Evolutionary conservation across 2,329 filamentous ascomycete species (phyloP).

Genomic region (Pestalotiopsis sp.): DNA sequence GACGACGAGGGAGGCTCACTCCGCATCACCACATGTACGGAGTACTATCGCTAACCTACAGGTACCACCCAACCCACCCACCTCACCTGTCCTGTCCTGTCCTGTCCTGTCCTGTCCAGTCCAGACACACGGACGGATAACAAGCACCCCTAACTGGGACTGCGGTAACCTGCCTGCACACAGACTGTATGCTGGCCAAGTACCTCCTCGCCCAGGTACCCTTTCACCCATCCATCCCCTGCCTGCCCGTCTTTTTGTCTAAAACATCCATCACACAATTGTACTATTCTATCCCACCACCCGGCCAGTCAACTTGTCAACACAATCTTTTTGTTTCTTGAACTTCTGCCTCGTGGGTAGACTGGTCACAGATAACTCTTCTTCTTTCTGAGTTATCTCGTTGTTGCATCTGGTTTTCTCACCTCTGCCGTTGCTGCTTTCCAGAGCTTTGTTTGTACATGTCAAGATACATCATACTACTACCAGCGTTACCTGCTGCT

Average conservation of each 20-base stretch:
- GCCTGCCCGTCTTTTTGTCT: not conserved
- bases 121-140: not conserved
- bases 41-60: not conserved
- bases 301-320: not conserved
- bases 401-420: not conserved
- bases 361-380: not conserved
- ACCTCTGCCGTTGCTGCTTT: not conserved
- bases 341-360: not conserved
- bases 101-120: not conserved
- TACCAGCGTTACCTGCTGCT: not conserved
- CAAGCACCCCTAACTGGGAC: not conserved
- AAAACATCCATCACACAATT: not conserved
- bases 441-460: not conserved
- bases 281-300: not conserved
- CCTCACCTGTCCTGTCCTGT: not conserved
- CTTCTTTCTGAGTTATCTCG: not conserved
- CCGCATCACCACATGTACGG: not conserved
- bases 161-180: not conserved
- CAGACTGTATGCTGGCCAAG: not conserved
- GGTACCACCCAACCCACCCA: not conserved
- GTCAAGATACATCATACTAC: not conserved
- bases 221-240: not conserved
- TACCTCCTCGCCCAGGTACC: not conserved
- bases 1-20: not conserved
- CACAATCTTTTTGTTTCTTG: not conserved